Conservation (phyloP, 2,329 filamentous ascomycete genomes). For the Alternaria sp. region DNA sequence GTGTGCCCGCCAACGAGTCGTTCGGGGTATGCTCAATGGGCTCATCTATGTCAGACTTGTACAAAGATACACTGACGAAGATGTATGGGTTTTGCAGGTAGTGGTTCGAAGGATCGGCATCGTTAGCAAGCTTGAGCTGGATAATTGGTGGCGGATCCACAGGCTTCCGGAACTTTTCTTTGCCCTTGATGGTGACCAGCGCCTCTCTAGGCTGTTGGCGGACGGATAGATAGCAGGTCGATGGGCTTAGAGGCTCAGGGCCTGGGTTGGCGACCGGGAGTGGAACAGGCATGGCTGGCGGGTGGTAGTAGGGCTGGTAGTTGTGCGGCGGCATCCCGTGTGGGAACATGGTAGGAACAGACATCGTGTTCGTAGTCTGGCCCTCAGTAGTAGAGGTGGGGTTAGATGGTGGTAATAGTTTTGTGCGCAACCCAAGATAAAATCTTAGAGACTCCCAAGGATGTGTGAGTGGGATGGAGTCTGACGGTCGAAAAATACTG, state of each 20-base stretch:
- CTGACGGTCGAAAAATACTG: constrained; percentile 2
- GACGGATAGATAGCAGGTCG: constrained; percentile 46
- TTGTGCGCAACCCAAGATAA: constrained; percentile 3
- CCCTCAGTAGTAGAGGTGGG: constrained; percentile 2
- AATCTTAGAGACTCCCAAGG: constrained; percentile 5
- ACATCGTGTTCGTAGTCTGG: constrained; percentile 5
- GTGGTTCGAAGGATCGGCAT: constrained; percentile 66
- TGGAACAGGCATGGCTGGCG: not conserved
- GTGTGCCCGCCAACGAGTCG: constrained; percentile 70
- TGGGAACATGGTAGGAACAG: constrained; percentile 2
- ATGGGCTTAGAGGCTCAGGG: not conserved
- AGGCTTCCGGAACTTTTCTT: constrained; percentile 85
- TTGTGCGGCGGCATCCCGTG: constrained; percentile 4
- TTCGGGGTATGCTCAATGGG: constrained; percentile 52
- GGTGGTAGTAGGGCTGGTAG: not conserved
- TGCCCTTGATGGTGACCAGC: constrained; percentile 70
- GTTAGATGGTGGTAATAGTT: constrained; percentile 1
- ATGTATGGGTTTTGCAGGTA: constrained; percentile 71
- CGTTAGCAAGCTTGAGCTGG: constrained; percentile 67
- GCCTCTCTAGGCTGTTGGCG: constrained; percentile 73
- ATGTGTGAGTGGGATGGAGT: constrained; percentile 1
- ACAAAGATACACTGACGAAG: constrained; percentile 67
- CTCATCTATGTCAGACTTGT: constrained; percentile 58
- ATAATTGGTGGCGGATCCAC: constrained; percentile 88
- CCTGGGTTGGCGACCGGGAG: not conserved